These are phyloP conservation scores for Lignosus rhinocerotis DNA, from an alignment of 1,284 basidiomycete genomes.

Conservation along the genomic window DNA sequence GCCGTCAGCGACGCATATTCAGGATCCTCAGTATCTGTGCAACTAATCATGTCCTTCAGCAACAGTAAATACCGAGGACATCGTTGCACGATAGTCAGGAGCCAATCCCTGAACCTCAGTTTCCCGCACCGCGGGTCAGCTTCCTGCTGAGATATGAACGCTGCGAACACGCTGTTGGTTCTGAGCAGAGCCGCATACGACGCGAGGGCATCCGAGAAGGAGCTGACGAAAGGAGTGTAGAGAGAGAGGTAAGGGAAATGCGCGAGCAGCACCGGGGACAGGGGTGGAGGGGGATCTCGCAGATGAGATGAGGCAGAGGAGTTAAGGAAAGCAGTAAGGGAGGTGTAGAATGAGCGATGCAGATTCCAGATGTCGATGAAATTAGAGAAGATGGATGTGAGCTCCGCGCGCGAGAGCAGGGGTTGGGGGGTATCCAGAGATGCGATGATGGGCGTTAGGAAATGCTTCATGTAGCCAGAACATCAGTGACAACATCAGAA, in stretches of 20 bases:
- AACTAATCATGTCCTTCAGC: slow-evolving; percentile 73
- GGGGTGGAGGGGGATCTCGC: slow-evolving; percentile 28
- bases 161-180: slow-evolving; percentile 55
- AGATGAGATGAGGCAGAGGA: slow-evolving; percentile 26
- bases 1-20: slow-evolving; percentile 62
- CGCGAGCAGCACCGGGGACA: slow-evolving; percentile 48
- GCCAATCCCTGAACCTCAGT: slow-evolving; percentile 78
- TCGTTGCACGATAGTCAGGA: slow-evolving; percentile 84
- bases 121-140: slow-evolving; percentile 66
- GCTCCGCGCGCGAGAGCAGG: slow-evolving; percentile 65
- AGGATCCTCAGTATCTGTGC: slow-evolving; percentile 61
- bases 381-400: slow-evolving; percentile 83
- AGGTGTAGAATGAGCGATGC: slow-evolving; percentile 75
- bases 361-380: slow-evolving; percentile 92
- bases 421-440: slow-evolving; percentile 67
- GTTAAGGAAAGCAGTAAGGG: slow-evolving; percentile 51
- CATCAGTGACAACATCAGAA: background rate
- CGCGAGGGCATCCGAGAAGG: slow-evolving; percentile 69
- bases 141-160: slow-evolving; percentile 63
- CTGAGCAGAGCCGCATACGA: slow-evolving; percentile 53
- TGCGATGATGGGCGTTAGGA: slow-evolving; percentile 73
- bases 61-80: slow-evolving; percentile 84
- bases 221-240: slow-evolving; percentile 81
- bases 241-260: slow-evolving; percentile 61
- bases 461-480: slow-evolving; percentile 50